Evolutionary conservation across 2,329 filamentous ascomycete species (phyloP).

Genomic region (Colletotrichum salicis): DNA sequence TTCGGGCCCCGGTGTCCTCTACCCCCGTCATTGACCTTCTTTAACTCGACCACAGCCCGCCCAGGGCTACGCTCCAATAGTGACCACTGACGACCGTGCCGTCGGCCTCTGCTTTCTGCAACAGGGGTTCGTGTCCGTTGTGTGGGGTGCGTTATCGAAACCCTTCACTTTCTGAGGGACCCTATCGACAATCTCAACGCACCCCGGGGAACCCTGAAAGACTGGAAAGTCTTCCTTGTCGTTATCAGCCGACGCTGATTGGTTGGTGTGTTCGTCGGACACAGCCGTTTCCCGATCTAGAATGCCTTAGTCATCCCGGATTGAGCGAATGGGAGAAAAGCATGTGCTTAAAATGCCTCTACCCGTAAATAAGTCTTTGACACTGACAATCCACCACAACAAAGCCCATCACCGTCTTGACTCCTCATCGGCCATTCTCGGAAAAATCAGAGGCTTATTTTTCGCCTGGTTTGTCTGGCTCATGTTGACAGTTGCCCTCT

Average conservation of each 20-base stretch:
- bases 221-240: conserved; percentile 3
- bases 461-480: no score
- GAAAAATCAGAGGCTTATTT: neutral
- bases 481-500: neutral
- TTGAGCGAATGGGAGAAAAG: conserved; percentile 5
- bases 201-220: conserved; percentile 28
- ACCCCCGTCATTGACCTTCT: neutral
- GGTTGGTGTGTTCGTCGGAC: conserved; percentile 14
- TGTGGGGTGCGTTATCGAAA: conserved; percentile 30
- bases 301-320: conserved; percentile 4
- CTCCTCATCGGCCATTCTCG: conserved; percentile 23
- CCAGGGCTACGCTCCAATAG: neutral
- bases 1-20: neutral
- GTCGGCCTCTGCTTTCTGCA: neutral
- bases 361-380: neutral
- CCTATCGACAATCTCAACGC: conserved; percentile 2
- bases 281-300: conserved; percentile 28
- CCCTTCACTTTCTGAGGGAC: neutral
- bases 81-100: neutral
- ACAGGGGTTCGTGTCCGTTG: neutral
- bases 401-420: neutral
- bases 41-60: neutral
- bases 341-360: neutral
- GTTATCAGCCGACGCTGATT: conserved; percentile 33
- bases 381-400: neutral